A percentile compares a stretch with the other conserved stretches of the same genome.
These are phyloP conservation scores for Spinellus fusiger DNA, from an alignment of 192 early-diverging fungal species.

Conservation along the genomic window DNA sequence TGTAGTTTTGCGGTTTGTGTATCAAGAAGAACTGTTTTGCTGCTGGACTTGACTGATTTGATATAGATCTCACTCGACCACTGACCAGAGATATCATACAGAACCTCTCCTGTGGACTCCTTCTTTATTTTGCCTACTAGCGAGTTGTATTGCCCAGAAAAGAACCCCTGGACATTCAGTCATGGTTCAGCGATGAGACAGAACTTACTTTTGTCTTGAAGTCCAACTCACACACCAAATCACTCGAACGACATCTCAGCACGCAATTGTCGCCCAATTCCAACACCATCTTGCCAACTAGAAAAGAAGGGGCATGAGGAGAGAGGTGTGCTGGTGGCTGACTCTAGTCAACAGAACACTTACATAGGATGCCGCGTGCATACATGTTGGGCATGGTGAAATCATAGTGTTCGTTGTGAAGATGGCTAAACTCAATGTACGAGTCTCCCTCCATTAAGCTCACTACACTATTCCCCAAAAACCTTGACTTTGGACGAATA, in stretches of 20 bases:
- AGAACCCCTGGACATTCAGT: slow-evolving; percentile 54
- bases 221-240: slow-evolving; percentile 78
- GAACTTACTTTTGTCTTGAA: slow-evolving; percentile 80
- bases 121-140: slow-evolving; percentile 80
- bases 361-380: slow-evolving; percentile 69
- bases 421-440: slow-evolving; percentile 54
- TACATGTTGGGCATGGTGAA: slow-evolving; percentile 91
- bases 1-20: slow-evolving; percentile 55
- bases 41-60: slow-evolving; percentile 39
- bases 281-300: slow-evolving; percentile 91
- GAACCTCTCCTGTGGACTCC: slow-evolving; percentile 67
- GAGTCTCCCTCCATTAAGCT: slow-evolving; percentile 79
- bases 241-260: slow-evolving; percentile 65
- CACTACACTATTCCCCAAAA: slow-evolving; percentile 85
- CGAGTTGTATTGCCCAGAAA: slow-evolving; percentile 74
- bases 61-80: slow-evolving; percentile 79
- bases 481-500: slow-evolving; percentile 78
- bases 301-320: not conserved
- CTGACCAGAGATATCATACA: slow-evolving; percentile 85
- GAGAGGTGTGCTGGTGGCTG: not conserved
- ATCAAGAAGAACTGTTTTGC: slow-evolving; percentile 68
- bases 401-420: slow-evolving; percentile 69
- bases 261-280: slow-evolving; percentile 84
- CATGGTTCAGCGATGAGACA: not conserved
- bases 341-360: not conserved